Evolutionary conservation across 73 alveolate genomes (phyloP).

Genomic region (Paramecium octaurelia): DNA sequence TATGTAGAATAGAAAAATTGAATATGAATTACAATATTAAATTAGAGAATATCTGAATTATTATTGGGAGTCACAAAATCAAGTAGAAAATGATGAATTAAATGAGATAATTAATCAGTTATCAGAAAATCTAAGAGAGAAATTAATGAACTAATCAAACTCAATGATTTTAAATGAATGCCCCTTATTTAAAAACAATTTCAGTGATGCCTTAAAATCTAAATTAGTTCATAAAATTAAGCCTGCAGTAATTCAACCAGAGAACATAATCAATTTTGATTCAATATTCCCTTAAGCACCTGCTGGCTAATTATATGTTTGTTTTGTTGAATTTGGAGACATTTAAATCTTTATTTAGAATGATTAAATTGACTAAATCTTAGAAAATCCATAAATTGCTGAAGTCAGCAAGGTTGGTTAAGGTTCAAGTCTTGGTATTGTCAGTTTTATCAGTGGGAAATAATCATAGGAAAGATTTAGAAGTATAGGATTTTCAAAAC

Average conservation of each 20-base stretch:
- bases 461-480: constrained; percentile 32
- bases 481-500: constrained; percentile 44
- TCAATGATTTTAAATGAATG: constrained; percentile 15
- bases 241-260: constrained; percentile 33
- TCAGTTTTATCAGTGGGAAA: constrained; percentile 4
- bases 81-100: constrained; percentile 37
- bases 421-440: constrained; percentile 11
- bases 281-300: not conserved
- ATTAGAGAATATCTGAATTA: constrained; percentile 28
- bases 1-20: constrained; percentile 51
- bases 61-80: constrained; percentile 24
- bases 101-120: constrained; percentile 25
- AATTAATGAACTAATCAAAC: not conserved
- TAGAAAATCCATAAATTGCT: constrained; percentile 28
- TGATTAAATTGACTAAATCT: not conserved
- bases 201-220: constrained; percentile 4
- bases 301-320: not conserved
- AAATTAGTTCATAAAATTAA: constrained; percentile 26
- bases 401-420: not conserved
- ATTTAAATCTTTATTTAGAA: not conserved
- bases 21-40: constrained; percentile 28
- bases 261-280: constrained; percentile 36
- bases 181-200: not conserved
- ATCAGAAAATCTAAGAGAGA: constrained; percentile 12
- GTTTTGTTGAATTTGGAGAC: constrained; percentile 42